Percentiles rank a stretch among this genome's conserved stretches.
Conservation (phyloP, 805 yeast genomes). For the Myxozyma vanderwaltii region DNA sequence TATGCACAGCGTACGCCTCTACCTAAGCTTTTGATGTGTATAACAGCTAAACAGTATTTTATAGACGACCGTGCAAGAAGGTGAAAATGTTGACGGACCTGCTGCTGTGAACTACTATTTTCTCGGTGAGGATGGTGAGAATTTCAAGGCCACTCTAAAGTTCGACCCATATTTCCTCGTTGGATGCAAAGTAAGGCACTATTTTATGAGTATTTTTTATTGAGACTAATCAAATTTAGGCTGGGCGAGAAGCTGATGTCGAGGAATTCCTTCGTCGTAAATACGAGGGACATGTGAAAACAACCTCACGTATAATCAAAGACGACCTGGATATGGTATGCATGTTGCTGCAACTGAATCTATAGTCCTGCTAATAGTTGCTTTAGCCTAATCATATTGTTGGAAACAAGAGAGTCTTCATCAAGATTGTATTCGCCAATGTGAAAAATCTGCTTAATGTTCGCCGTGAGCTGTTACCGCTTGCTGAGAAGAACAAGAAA, state of each 20-base stretch:
- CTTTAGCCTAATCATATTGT: constrained; percentile 73
- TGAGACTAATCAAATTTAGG: constrained; percentile 12
- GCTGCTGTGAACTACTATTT: constrained; percentile 95
- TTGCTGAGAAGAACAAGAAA: constrained; percentile 65
- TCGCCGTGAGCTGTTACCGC: constrained; percentile 67
- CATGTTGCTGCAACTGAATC: background rate
- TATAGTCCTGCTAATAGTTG: background rate
- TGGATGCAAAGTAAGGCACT: constrained; percentile 55
- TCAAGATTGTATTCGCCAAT: constrained; percentile 74
- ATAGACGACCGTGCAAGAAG: constrained; percentile 51
- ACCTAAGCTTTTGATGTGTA: background rate
- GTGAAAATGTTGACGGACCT: constrained; percentile 62
- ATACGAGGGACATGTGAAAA: constrained; percentile 66
- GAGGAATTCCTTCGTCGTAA: constrained; percentile 77
- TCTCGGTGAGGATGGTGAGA: constrained; percentile 94
- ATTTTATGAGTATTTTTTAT: background rate
- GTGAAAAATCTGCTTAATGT: constrained; percentile 74
- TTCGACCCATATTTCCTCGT: constrained; percentile 87
- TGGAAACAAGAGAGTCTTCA: constrained; percentile 66
- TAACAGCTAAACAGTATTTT: background rate
- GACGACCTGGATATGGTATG: constrained; percentile 68
- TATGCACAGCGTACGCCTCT: constrained; percentile 61
- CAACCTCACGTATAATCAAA: constrained; percentile 57
- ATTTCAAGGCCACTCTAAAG: constrained; percentile 80
- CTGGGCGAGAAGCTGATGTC: constrained; percentile 64